phyloP scores from a whole-genome alignment of 2,329 filamentous ascomycete genomes.

The Cladosporium sp. region DNA sequence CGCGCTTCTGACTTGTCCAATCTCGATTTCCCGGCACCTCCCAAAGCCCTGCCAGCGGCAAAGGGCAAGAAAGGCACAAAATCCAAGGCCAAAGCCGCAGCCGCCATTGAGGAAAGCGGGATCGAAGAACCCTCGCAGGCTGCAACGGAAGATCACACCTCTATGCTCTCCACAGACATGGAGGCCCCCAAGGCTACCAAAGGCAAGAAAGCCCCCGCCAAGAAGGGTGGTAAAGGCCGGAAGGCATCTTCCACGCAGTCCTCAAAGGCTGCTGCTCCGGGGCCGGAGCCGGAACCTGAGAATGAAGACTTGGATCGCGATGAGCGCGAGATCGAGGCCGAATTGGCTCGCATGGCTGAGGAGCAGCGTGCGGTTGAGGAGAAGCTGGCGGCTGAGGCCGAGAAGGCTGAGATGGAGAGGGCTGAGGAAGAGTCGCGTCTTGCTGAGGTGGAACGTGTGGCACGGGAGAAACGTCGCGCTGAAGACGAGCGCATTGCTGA shows the following conservation, averaged over 20 bases:
- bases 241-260: conserved; percentile 25
- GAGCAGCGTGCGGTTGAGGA: conserved; percentile 19
- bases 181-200: conserved; percentile 20
- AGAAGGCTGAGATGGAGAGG: conserved; percentile 18
- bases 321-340: conserved; percentile 30
- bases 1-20: conserved; percentile 19
- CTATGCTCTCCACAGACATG: neutral
- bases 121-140: neutral
- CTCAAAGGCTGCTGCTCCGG: conserved; percentile 24
- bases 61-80: conserved; percentile 6
- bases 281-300: conserved; percentile 16
- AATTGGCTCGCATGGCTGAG: conserved; percentile 28
- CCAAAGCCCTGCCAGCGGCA: conserved; percentile 19
- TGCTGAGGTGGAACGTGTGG: too few relatives aligned
- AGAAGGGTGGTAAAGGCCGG: conserved; percentile 26
- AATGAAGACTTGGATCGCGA: conserved; percentile 21
- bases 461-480: too few relatives aligned
- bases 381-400: conserved; percentile 47
- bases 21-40: conserved; percentile 19
- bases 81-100: neutral
- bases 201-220: conserved; percentile 23
- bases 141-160: neutral
- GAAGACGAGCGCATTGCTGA: conserved; percentile 4
- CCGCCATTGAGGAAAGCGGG: neutral
- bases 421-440: too few relatives aligned